Percentiles rank a stretch among this genome's conserved stretches.
Conservation (phyloP, 306 rosid genomes). For the Alnus glutinosa region DNA sequence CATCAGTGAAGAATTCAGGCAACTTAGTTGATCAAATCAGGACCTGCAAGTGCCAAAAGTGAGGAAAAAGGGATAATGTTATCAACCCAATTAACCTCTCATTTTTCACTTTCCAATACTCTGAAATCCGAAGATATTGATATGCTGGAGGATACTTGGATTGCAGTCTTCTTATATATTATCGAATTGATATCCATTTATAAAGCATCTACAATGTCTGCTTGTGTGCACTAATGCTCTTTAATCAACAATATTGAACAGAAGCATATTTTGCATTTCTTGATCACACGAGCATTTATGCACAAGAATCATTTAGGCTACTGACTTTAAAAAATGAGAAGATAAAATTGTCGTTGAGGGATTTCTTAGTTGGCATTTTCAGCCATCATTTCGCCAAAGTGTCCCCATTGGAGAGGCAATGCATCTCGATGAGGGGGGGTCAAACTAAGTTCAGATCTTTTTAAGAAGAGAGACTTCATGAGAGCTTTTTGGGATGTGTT, state of each 20-base stretch:
- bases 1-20: neutral
- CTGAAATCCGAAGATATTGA: neutral
- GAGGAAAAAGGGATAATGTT: neutral
- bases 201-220: slow-evolving; percentile 4
- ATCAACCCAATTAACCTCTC: neutral
- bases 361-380: neutral
- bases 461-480: neutral
- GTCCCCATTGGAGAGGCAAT: no score
- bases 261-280: slow-evolving; percentile 8
- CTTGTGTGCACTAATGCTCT: neutral
- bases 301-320: neutral
- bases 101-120: neutral
- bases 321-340: neutral
- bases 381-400: neutral
- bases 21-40: neutral
- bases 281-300: neutral
- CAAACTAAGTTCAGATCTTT: neutral
- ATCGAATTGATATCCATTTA: neutral
- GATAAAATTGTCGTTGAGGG: neutral
- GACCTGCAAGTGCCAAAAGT: slow-evolving; percentile 1
- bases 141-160: neutral
- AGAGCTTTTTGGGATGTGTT: neutral
- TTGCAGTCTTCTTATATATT: neutral
- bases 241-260: slow-evolving; percentile 7
- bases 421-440: neutral